phyloP scores from a whole-genome alignment of 805 yeast genomes.

The Torulaspora microellipsoides region DNA sequence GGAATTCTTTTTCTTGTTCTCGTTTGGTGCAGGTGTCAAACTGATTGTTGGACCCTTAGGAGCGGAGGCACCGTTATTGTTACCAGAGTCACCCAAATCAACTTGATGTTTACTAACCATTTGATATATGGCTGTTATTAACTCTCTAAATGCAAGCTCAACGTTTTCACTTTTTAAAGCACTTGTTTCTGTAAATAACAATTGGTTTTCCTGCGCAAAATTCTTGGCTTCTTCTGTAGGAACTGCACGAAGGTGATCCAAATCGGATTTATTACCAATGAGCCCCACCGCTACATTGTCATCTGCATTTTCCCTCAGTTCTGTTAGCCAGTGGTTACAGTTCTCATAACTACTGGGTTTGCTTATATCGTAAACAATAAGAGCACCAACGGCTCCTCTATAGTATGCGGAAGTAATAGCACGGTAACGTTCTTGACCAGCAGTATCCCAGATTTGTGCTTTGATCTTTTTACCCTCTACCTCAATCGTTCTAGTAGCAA shows the following conservation, averaged over 20 bases:
- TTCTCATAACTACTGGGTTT: slow-evolving; percentile 83
- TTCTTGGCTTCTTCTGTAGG: slow-evolving; percentile 97
- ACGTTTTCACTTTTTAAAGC: slow-evolving; percentile 94
- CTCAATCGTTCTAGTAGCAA: slow-evolving; percentile 92
- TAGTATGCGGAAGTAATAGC: slow-evolving; percentile 97
- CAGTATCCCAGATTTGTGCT: slow-evolving; percentile 98
- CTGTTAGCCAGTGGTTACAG: slow-evolving; percentile 85
- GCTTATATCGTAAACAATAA: slow-evolving; percentile 91
- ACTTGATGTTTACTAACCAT: slow-evolving; percentile 91
- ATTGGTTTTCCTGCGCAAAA: slow-evolving; percentile 87
- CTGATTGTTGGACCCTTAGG: slow-evolving; percentile 86
- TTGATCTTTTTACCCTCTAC: slow-evolving; percentile 79
- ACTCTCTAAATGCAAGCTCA: slow-evolving; percentile 88
- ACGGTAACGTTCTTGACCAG: slow-evolving; percentile 97
- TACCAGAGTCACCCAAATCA: slow-evolving; percentile 69
- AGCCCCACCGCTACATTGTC: slow-evolving; percentile 92
- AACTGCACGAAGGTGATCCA: slow-evolving; percentile 89
- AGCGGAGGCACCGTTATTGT: slow-evolving; percentile 44
- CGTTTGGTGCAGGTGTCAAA: slow-evolving; percentile 89
- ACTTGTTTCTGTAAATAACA: slow-evolving; percentile 92
- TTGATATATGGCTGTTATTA: slow-evolving; percentile 88
- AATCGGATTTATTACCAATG: slow-evolving; percentile 88
- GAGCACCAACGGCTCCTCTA: slow-evolving; percentile 97
- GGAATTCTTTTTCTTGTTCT: slow-evolving; percentile 50
- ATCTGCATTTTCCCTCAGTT: slow-evolving; percentile 86